Percentiles rank a stretch among this genome's conserved stretches.
Conservation (phyloP, 202 grass and related monocot genomes). For the Brachypodium distachyon region DNA sequence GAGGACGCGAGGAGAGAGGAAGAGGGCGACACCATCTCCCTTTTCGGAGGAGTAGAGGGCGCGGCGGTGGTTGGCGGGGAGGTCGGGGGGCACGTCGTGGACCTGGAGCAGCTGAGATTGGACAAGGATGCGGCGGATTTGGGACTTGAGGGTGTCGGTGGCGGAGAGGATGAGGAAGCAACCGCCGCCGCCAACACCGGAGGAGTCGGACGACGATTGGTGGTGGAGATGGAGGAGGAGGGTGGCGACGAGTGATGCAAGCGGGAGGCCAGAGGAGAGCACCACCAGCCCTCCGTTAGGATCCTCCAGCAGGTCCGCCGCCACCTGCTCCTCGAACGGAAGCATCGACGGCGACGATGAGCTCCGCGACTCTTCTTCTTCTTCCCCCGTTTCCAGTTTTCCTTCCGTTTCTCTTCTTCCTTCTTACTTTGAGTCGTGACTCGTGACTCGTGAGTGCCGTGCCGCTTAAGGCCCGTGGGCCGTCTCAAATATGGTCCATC, state of each 20-base stretch:
- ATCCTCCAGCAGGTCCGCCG: slow-evolving; percentile 77
- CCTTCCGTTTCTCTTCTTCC: not conserved
- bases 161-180: slow-evolving; percentile 82
- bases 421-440: too few species aligned
- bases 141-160: slow-evolving; percentile 47
- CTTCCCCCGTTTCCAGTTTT: not conserved
- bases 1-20: slow-evolving; percentile 77
- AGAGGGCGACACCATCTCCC: slow-evolving; percentile 41
- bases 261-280: slow-evolving; percentile 64
- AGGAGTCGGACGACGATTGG: slow-evolving; percentile 10
- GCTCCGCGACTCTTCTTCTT: not conserved
- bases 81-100: slow-evolving; percentile 49
- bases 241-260: slow-evolving; percentile 52
- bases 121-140: slow-evolving; percentile 40
- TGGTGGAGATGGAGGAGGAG: slow-evolving; percentile 57
- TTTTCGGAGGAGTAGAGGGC: slow-evolving; percentile 58
- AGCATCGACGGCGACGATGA: slow-evolving; percentile 31
- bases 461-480: not conserved
- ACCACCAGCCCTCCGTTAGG: slow-evolving; percentile 76
- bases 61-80: slow-evolving; percentile 59
- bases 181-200: not conserved
- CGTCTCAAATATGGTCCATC: not conserved
- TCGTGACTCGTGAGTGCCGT: too few species aligned
- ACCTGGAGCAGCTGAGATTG: slow-evolving; percentile 18
- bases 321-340: slow-evolving; percentile 68